These are phyloP conservation scores for Globisporangium iwayamae DNA, from an alignment of 352 stramenopile genomes.

Conservation along the genomic window DNA sequence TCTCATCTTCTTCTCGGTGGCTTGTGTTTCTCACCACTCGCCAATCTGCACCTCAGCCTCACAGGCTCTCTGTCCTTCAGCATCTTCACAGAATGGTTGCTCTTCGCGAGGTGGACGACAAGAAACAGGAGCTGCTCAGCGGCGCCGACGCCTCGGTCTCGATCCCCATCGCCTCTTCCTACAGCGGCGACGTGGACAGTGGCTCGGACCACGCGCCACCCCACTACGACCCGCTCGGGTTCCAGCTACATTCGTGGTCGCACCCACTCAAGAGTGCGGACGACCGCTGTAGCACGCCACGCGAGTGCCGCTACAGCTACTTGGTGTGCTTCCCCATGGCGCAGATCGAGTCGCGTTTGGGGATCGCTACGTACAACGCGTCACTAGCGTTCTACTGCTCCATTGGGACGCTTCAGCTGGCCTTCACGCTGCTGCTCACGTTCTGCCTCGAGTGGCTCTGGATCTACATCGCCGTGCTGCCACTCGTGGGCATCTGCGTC, in stretches of 20 bases:
- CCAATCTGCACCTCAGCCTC: not conserved
- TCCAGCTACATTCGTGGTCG: constrained; percentile 3
- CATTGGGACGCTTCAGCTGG: not conserved
- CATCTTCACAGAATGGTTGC: not conserved
- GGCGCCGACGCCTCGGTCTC: not conserved
- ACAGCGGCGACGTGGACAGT: not conserved
- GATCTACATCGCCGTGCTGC: not conserved
- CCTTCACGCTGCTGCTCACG: not conserved
- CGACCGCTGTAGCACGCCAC: not conserved
- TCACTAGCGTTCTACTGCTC: constrained; percentile 1
- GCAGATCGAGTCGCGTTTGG: constrained; percentile 3
- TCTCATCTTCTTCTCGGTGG: too few species aligned
- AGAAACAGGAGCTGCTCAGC: constrained; percentile 4
- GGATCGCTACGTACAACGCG: not conserved
- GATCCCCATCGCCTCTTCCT: not conserved
- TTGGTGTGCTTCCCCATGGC: constrained; percentile 1
- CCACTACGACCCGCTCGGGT: not conserved
- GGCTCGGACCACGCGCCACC: not conserved
- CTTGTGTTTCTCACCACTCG: not conserved
- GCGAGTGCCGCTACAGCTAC: not conserved
- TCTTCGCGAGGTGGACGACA: not conserved
- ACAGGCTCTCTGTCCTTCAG: not conserved
- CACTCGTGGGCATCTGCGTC: not conserved
- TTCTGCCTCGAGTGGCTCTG: constrained; percentile 1
- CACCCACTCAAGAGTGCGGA: not conserved